These are phyloP conservation scores for Backusella psychrophila DNA, from an alignment of 192 early-diverging fungal species.

Conservation along the genomic window DNA sequence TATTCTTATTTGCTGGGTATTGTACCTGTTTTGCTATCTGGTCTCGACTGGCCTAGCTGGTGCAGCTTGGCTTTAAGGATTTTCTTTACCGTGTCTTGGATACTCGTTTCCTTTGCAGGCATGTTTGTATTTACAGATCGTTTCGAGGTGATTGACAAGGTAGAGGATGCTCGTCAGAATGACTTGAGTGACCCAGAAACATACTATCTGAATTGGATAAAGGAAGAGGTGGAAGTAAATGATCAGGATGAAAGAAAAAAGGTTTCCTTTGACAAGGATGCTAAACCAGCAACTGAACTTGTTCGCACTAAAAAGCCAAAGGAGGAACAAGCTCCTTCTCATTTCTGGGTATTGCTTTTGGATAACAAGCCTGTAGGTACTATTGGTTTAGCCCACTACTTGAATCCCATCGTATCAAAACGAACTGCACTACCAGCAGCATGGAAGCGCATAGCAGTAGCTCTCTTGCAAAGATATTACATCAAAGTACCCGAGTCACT, in stretches of 20 bases:
- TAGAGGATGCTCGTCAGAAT: slow-evolving; percentile 26
- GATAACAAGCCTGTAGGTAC: slow-evolving; percentile 25
- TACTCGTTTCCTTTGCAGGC: slow-evolving; percentile 16
- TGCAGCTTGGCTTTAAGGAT: slow-evolving; percentile 1
- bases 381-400: slow-evolving; percentile 27
- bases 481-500: slow-evolving; percentile 5
- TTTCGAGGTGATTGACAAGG: slow-evolving; percentile 20
- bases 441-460: slow-evolving; percentile 12
- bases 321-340: slow-evolving; percentile 15
- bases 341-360: slow-evolving; percentile 36
- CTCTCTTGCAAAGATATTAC: slow-evolving; percentile 2
- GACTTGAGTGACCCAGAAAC: slow-evolving; percentile 33
- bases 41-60: slow-evolving; percentile 2
- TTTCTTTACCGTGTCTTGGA: slow-evolving; percentile 24
- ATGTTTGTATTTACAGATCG: slow-evolving; percentile 29
- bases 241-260: slow-evolving; percentile 22
- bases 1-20: slow-evolving; percentile 22
- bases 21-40: slow-evolving; percentile 16
- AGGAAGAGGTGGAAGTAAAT: slow-evolving; percentile 27
- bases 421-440: not conserved
- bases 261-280: slow-evolving; percentile 26
- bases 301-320: slow-evolving; percentile 3
- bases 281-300: slow-evolving; percentile 22
- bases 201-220: slow-evolving; percentile 28
- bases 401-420: not conserved